phyloP scores from a whole-genome alignment of 306 rosid genomes.

The Cucurbita argyrosperma region DNA sequence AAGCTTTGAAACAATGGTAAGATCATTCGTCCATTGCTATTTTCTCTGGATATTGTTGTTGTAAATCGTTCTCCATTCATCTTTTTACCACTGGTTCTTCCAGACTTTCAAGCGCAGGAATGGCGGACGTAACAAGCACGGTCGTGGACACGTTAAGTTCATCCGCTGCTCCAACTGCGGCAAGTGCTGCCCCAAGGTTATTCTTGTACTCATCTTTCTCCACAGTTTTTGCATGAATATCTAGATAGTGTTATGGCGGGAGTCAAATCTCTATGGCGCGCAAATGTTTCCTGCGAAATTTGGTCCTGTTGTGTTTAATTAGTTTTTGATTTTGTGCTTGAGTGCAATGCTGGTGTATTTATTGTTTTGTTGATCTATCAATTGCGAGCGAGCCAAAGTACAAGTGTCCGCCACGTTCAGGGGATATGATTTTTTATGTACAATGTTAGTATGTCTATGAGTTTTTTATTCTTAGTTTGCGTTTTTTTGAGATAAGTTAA shows the following conservation, averaged over 20 bases:
- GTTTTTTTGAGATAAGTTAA: not conserved
- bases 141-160: conserved; percentile 89
- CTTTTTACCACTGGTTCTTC: not conserved
- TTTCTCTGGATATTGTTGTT: not conserved
- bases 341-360: not conserved
- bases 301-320: not conserved
- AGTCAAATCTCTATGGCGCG: not conserved
- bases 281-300: not conserved
- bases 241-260: not conserved
- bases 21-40: not conserved
- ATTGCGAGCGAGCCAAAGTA: not conserved
- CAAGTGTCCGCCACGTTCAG: not conserved
- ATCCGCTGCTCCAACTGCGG: conserved; percentile 90
- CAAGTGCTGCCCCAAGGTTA: conserved; percentile 91
- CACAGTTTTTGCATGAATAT: not conserved
- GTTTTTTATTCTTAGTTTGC: not conserved
- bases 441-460: not conserved
- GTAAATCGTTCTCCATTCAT: not conserved
- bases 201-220: not conserved
- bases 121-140: conserved; percentile 91
- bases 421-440: not conserved
- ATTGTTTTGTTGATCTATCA: not conserved
- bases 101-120: conserved; percentile 96
- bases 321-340: not conserved
- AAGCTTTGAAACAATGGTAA: not conserved